Conservation (phyloP, 352 stramenopile genomes). For the Phytophthora aleatoria region DNA sequence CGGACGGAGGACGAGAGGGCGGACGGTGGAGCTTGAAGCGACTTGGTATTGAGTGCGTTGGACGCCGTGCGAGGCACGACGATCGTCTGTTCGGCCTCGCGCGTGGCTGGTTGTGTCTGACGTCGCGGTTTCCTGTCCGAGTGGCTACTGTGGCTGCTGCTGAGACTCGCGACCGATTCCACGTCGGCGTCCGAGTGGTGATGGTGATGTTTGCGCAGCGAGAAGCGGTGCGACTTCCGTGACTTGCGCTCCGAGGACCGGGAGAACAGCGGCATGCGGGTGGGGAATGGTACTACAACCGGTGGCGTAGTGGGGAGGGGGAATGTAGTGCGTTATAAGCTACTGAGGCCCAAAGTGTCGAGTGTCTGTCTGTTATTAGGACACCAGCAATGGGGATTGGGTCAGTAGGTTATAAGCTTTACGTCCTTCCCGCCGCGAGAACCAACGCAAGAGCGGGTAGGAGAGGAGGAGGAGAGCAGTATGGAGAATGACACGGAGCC, state of each 20-base stretch:
- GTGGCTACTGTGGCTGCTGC: conserved; percentile 27
- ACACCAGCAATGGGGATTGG: not conserved
- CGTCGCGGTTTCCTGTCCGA: conserved; percentile 28
- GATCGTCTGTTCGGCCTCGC: conserved; percentile 29
- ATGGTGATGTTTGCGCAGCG: conserved; percentile 63
- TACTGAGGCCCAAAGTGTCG: not conserved
- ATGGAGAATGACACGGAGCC: conserved; percentile 36
- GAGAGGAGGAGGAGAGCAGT: conserved; percentile 23
- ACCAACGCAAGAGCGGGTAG: conserved; percentile 3
- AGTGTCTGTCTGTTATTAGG: conserved; percentile 1
- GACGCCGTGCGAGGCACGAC: conserved; percentile 21
- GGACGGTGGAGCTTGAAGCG: conserved; percentile 32
- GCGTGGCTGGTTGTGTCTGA: conserved; percentile 26
- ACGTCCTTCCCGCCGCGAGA: conserved; percentile 15
- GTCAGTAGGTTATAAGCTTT: conserved; percentile 1
- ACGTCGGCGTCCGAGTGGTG: conserved; percentile 27
- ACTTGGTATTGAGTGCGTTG: conserved; percentile 21
- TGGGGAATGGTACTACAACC: conserved; percentile 20
- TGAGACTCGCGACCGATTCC: conserved; percentile 16
- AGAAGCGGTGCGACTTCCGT: conserved; percentile 63
- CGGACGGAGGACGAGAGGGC: conserved; percentile 59
- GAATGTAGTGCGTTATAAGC: not conserved
- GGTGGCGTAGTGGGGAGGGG: conserved; percentile 4
- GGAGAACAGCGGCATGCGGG: conserved; percentile 71
- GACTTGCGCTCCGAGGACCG: conserved; percentile 45